Conservation (phyloP, 352 stramenopile genomes). For the Pythium oligandrum region DNA sequence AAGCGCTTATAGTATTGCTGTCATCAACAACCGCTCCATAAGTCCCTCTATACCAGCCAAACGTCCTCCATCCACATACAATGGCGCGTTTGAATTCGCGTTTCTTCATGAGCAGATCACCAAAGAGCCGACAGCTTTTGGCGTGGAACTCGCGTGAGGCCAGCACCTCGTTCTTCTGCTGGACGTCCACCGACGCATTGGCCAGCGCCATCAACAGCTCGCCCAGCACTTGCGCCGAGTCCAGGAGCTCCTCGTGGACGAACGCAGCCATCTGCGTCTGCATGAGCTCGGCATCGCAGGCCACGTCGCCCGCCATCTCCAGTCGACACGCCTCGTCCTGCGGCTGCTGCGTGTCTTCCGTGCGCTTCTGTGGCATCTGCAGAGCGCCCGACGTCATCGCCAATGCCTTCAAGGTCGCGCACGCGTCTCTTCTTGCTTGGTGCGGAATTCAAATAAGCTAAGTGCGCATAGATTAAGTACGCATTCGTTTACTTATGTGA, state of each 20-base stretch:
- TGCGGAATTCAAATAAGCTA: too few relatives aligned
- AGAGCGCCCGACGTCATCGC: too few relatives aligned
- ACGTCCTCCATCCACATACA: constrained; percentile 23
- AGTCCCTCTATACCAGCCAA: too few relatives aligned
- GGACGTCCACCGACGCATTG: constrained; percentile 11
- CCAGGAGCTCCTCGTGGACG: constrained; percentile 33
- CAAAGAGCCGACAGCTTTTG: constrained; percentile 52
- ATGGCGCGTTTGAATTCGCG: constrained; percentile 70
- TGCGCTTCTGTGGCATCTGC: too few relatives aligned
- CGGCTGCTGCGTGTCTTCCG: too few relatives aligned
- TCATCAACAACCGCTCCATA: background rate
- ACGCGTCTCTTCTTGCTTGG: too few relatives aligned
- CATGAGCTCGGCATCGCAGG: constrained; percentile 42
- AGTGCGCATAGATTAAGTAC: too few relatives aligned
- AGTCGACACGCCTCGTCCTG: too few relatives aligned
- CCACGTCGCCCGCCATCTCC: too few relatives aligned
- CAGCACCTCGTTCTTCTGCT: background rate
- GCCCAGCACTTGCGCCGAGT: constrained; percentile 62
- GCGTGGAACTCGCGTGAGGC: constrained; percentile 41
- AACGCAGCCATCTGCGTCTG: constrained; percentile 59
- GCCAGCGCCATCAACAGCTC: constrained; percentile 55
- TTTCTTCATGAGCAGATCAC: constrained; percentile 60
- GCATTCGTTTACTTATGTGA: too few relatives aligned
- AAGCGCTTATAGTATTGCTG: constrained; percentile 49
- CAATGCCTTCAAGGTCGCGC: too few relatives aligned